Conservation (phyloP, 1,139 yeast genomes). For the Suhomyces choctaworum region DNA sequence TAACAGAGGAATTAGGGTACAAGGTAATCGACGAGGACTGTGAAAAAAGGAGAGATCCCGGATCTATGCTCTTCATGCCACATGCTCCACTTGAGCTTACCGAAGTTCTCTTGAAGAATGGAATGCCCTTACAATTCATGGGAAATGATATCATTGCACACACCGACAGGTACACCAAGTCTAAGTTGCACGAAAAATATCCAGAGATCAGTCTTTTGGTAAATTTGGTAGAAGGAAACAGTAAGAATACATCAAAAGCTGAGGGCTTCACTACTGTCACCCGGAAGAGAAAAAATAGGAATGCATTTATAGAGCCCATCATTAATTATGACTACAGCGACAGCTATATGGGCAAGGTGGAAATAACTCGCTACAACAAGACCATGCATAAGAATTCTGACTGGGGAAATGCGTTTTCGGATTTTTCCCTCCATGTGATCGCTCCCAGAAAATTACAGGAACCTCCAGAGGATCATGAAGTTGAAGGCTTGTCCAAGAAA, state of each 20-base stretch:
- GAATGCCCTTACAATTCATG: constrained; percentile 38
- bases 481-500: no score
- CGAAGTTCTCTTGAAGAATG: constrained; percentile 36
- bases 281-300: constrained; percentile 27
- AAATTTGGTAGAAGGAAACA: constrained; percentile 18
- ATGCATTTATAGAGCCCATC: constrained; percentile 29
- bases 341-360: constrained; percentile 33
- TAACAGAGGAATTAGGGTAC: constrained; percentile 22
- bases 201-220: constrained; percentile 44
- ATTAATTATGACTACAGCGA: constrained; percentile 37
- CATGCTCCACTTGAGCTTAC: constrained; percentile 72
- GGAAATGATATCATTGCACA: constrained; percentile 54
- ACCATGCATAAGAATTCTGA: constrained; percentile 27
- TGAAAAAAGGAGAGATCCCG: constrained; percentile 16
- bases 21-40: constrained; percentile 22
- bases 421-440: constrained; percentile 44
- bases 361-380: constrained; percentile 19
- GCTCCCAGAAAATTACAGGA: constrained; percentile 1
- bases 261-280: constrained; percentile 34
- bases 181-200: constrained; percentile 41
- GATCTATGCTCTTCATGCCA: constrained; percentile 58
- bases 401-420: constrained; percentile 59
- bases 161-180: constrained; percentile 50
- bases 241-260: constrained; percentile 4
- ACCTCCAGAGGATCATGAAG: no score